These are phyloP conservation scores for Fusarium beomiforme DNA, from an alignment of 2,329 filamentous ascomycete genomes.

Conservation along the genomic window DNA sequence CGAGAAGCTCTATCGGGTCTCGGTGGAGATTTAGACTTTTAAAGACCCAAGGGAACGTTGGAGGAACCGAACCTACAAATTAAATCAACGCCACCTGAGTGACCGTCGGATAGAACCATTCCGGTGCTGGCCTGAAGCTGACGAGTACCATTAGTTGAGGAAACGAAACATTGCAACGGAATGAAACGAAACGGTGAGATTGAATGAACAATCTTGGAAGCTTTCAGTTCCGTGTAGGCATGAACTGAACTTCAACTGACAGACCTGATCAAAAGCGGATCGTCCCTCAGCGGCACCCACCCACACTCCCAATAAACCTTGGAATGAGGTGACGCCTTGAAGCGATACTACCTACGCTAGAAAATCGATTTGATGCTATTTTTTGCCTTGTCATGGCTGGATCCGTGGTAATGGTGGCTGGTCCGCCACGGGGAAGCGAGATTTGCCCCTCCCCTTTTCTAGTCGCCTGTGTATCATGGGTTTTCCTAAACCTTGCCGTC, in stretches of 20 bases:
- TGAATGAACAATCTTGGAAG: background rate
- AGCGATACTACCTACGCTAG: constrained; percentile 18
- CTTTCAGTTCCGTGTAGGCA: constrained; percentile 1
- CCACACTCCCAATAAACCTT: background rate
- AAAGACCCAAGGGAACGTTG: background rate
- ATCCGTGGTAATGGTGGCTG: constrained; percentile 12
- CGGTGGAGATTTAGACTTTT: constrained; percentile 19
- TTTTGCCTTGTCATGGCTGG: constrained; percentile 1
- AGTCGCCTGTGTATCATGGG: background rate
- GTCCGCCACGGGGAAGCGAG: constrained; percentile 38
- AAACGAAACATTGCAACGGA: constrained; percentile 24
- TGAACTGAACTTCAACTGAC: constrained; percentile 17
- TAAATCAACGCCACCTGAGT: constrained; percentile 12
- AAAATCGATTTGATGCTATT: constrained; percentile 14
- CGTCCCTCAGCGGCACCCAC: background rate
- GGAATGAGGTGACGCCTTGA: constrained; percentile 15
- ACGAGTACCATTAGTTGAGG: constrained; percentile 7
- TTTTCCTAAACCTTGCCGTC: background rate
- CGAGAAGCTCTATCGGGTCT: constrained; percentile 3
- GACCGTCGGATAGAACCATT: background rate
- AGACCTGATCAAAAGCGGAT: constrained; percentile 1
- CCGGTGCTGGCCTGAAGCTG: constrained; percentile 31
- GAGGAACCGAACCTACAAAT: background rate
- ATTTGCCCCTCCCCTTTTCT: constrained; percentile 33
- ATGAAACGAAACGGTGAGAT: constrained; percentile 33